These are phyloP conservation scores for Trichosanthes cucumerina DNA, from an alignment of 306 rosid genomes.

Conservation along the genomic window DNA sequence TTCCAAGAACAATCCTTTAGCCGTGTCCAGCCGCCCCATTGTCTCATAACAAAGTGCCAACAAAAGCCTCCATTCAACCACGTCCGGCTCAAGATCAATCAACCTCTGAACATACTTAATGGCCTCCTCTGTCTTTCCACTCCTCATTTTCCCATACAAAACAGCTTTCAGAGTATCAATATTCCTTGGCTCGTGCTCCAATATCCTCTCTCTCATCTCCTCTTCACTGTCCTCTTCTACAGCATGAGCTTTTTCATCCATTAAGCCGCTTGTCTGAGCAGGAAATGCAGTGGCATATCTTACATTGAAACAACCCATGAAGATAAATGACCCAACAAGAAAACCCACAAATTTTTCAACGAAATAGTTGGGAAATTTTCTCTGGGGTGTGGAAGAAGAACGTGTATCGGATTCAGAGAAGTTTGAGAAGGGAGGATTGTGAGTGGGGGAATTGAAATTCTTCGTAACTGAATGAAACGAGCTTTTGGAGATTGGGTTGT, in stretches of 20 bases:
- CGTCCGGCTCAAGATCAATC: slow-evolving; percentile 56
- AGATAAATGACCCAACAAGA: slow-evolving; percentile 52
- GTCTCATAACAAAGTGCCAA: slow-evolving; percentile 68
- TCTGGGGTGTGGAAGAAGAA: slow-evolving; percentile 11
- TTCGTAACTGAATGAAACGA: not conserved
- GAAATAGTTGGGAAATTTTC: slow-evolving; percentile 13
- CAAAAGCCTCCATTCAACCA: slow-evolving; percentile 84
- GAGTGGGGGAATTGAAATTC: not conserved
- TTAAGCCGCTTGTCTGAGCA: slow-evolving; percentile 23
- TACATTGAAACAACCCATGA: slow-evolving; percentile 34
- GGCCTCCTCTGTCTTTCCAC: slow-evolving; percentile 60
- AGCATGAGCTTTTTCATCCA: slow-evolving; percentile 27
- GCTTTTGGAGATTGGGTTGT: not conserved
- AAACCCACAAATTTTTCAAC: slow-evolving; percentile 35
- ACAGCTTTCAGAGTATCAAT: slow-evolving; percentile 67
- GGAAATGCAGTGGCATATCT: slow-evolving; percentile 41
- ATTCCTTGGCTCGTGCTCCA: slow-evolving; percentile 57
- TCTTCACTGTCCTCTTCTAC: slow-evolving; percentile 29
- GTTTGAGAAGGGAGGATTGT: not conserved
- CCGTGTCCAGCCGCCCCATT: slow-evolving; percentile 49
- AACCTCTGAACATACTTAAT: slow-evolving; percentile 62
- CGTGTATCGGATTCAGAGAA: not conserved
- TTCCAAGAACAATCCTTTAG: slow-evolving; percentile 52
- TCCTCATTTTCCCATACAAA: slow-evolving; percentile 62
- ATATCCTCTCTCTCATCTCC: slow-evolving; percentile 38